phyloP scores from a whole-genome alignment of 306 rosid species.

The Ceratonia siliqua region DNA sequence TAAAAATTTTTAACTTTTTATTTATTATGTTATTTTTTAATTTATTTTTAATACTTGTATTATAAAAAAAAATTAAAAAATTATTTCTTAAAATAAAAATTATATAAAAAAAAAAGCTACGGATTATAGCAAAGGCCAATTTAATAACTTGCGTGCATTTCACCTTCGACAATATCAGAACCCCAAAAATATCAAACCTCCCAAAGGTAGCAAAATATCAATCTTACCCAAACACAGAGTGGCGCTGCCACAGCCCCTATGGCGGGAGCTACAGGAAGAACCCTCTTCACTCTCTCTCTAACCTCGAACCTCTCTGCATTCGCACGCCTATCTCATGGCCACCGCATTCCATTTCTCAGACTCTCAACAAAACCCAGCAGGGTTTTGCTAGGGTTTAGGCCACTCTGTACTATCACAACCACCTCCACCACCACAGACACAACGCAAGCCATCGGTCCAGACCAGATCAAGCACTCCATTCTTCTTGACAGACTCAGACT shows the following conservation, averaged over 20 bases:
- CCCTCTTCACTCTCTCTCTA: constrained; percentile 50
- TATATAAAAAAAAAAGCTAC: too few relatives aligned
- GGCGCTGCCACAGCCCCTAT: constrained; percentile 23
- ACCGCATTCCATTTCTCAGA: constrained; percentile 45
- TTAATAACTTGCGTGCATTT: too few relatives aligned
- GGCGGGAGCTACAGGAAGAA: constrained; percentile 62
- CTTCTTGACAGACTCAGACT: constrained; percentile 75
- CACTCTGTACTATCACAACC: constrained; percentile 57
- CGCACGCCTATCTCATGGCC: constrained; percentile 49
- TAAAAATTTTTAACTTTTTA: too few relatives aligned
- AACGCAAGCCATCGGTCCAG: constrained; percentile 24
- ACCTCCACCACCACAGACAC: not conserved
- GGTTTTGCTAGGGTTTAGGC: constrained; percentile 56
- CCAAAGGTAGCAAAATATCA: not conserved
- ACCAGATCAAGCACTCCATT: constrained; percentile 56
- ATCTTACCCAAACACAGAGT: not conserved
- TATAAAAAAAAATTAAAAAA: too few relatives aligned
- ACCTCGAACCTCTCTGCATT: constrained; percentile 27
- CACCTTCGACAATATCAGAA: too few relatives aligned
- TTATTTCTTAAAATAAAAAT: too few relatives aligned
- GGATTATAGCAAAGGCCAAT: too few relatives aligned
- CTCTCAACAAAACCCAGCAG: constrained; percentile 42
- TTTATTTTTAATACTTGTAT: too few relatives aligned
- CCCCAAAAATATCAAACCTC: not conserved
- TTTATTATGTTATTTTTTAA: too few relatives aligned